Evolutionary conservation across 371 early-diverging fungal species (phyloP).

Genomic region (Mortierella sp.): DNA sequence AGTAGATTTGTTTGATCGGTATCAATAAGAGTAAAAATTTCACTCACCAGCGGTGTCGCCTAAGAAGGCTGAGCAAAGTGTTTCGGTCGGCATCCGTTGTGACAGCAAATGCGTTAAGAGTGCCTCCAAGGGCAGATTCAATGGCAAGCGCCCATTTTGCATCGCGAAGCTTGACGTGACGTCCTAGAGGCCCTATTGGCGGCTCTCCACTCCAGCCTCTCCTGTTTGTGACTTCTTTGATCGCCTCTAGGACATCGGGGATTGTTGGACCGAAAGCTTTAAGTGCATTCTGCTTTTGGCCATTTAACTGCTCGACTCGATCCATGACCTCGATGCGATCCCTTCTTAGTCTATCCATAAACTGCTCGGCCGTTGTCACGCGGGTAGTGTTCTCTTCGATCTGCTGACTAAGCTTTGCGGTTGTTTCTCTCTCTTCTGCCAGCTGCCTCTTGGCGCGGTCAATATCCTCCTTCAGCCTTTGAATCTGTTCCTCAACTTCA

Average conservation of each 20-base stretch:
- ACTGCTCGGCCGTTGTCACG: background rate
- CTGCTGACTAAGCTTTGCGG: conserved; percentile 20
- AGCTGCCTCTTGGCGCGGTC: conserved; percentile 26
- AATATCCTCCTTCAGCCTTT: conserved; percentile 27
- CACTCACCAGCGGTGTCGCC: conserved; percentile 59
- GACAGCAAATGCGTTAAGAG: conserved; percentile 84
- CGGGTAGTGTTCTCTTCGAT: conserved; percentile 11
- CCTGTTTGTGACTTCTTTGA: conserved; percentile 70
- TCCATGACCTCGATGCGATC: conserved; percentile 23
- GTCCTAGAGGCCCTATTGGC: conserved; percentile 92
- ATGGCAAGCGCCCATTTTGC: conserved; percentile 74
- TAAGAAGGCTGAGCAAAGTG: conserved; percentile 65
- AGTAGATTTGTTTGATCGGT: background rate
- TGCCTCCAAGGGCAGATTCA: conserved; percentile 79
- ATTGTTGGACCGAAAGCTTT: conserved; percentile 80
- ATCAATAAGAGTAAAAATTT: background rate
- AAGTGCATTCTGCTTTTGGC: conserved; percentile 74
- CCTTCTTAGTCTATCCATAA: background rate
- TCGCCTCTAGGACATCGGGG: conserved; percentile 75
- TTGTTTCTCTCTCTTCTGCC: conserved; percentile 25
- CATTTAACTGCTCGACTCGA: conserved; percentile 58
- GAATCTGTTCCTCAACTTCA: conserved; percentile 60
- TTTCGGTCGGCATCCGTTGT: conserved; percentile 77
- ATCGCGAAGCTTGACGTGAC: conserved; percentile 73
- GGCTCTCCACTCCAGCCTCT: conserved; percentile 54